These are phyloP conservation scores for Extremus antarcticus DNA, from an alignment of 495 filamentous ascomycete genomes.

Conservation along the genomic window DNA sequence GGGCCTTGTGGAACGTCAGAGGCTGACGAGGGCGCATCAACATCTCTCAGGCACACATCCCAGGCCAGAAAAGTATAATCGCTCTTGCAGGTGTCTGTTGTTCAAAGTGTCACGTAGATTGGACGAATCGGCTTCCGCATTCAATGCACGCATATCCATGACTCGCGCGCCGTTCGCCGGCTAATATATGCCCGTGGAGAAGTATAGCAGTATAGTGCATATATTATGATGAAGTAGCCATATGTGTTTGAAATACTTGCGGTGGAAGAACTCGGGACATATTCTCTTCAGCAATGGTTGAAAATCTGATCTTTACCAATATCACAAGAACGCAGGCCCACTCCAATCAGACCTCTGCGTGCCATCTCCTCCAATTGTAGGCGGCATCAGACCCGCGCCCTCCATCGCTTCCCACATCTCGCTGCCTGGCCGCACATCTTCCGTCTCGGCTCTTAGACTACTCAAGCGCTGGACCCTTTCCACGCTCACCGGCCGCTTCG, in stretches of 20 bases:
- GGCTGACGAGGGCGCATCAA: too few relatives aligned
- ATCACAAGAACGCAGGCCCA: slow-evolving; percentile 15
- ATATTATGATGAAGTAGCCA: neutral
- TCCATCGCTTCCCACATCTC: slow-evolving; percentile 14
- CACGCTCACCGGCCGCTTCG: slow-evolving; percentile 11
- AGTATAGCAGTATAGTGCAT: too few relatives aligned
- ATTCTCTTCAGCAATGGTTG: too few relatives aligned
- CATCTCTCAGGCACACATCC: neutral
- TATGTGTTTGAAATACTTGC: too few relatives aligned
- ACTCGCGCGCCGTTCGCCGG: neutral
- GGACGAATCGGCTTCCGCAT: neutral
- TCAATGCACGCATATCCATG: too few relatives aligned
- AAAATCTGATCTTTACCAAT: neutral
- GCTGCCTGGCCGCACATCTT: slow-evolving; percentile 7
- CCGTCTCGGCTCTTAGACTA: slow-evolving; percentile 11
- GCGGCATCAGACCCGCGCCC: slow-evolving; percentile 8
- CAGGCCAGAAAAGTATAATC: too few relatives aligned
- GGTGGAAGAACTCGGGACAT: neutral
- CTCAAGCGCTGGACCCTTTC: slow-evolving; percentile 11
- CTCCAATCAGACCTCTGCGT: slow-evolving; percentile 9
- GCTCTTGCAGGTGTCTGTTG: too few relatives aligned
- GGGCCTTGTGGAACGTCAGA: neutral
- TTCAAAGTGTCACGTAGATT: too few relatives aligned
- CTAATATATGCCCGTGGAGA: neutral
- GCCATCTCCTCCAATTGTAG: neutral